These are phyloP conservation scores for Mycena venus DNA, from an alignment of 768 basidiomycete species.

Conservation along the genomic window DNA sequence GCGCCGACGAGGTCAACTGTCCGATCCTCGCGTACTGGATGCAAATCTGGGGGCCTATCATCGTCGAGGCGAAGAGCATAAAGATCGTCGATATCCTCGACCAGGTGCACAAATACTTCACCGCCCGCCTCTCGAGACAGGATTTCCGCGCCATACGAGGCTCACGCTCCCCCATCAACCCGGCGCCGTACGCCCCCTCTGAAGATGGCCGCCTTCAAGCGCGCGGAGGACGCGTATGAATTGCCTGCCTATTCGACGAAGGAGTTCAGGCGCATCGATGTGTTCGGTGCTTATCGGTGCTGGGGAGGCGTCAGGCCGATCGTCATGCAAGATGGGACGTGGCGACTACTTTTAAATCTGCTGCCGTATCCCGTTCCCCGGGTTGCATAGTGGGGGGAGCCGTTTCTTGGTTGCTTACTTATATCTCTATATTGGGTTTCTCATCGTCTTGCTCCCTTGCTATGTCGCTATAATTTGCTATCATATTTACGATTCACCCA, in stretches of 20 bases:
- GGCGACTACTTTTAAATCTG: slow-evolving; percentile 63
- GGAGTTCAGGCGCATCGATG: slow-evolving; percentile 63
- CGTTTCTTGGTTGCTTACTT: not conserved
- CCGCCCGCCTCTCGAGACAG: slow-evolving; percentile 51
- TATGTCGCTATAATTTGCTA: slow-evolving; percentile 18
- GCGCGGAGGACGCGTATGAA: slow-evolving; percentile 55
- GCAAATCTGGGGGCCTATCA: slow-evolving; percentile 65
- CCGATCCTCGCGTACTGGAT: slow-evolving; percentile 56
- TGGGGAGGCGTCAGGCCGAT: slow-evolving; percentile 61
- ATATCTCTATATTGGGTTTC: not conserved
- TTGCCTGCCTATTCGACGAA: slow-evolving; percentile 54
- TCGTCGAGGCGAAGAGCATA: slow-evolving; percentile 48
- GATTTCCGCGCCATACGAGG: slow-evolving; percentile 46
- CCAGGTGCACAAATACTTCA: slow-evolving; percentile 65
- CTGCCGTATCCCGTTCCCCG: slow-evolving; percentile 49
- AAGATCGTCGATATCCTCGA: slow-evolving; percentile 62
- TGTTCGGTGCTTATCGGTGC: slow-evolving; percentile 58
- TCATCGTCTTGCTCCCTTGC: not conserved
- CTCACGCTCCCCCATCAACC: slow-evolving; percentile 32
- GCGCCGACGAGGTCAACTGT: slow-evolving; percentile 47
- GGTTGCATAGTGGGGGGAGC: slow-evolving; percentile 9
- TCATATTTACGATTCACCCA: not conserved
- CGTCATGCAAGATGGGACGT: slow-evolving; percentile 52
- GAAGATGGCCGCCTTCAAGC: slow-evolving; percentile 43
- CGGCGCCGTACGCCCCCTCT: slow-evolving; percentile 34